Evolutionary conservation across 495 filamentous ascomycete genomes (phyloP), one percentile per base, ranked within the genome.

Genomic region (Tuber borchii): DNA sequence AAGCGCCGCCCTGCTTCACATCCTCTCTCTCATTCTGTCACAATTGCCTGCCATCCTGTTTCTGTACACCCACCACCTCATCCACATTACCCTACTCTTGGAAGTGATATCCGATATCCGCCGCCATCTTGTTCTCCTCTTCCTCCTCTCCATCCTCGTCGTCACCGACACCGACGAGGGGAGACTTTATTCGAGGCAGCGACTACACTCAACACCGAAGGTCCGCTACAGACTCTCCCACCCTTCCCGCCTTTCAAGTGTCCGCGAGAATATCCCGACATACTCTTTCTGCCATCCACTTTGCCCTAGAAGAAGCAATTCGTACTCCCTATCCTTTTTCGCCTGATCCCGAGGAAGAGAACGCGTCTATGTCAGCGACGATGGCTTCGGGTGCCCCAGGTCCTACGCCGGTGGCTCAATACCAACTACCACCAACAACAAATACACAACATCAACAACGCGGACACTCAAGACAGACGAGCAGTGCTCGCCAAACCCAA

Each of bases 291-390:
- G 95, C 95, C 26, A 93, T 99, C 82, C 91, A 93, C 77, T 97
- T 90, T 87, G 89, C 93, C 9, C 89, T 98, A 70, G 95, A 99
- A 86, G 93, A 95, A 85, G 95, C 92, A 69, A 87, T 97, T 71
- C 91, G 94, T 71, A 89, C 90, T 56, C 95, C 95, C 2, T 88
- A 93, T 75, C 87, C 89, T 17, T 95, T 99, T 85, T 94, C 94
- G 6, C 88, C 93, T 22, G 94, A 97, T 83, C 87, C 89, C 68
- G 88, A 91, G 73, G 95, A 99, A 87, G 90, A 95, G 87, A 93
- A 94, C 91, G 94, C 95, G 81, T 89, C 90, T 78, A 98, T 99
- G 95, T 91, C 95, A 79, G 81, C 73, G 92, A 97, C 84, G 86
- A 97, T 81, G 86, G 88, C 83, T 87, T 87, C 81, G 88, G 88